Percentiles rank a stretch among this genome's conserved stretches.
Conservation (phyloP, 139 green algal genomes). For the Chlorella sp. region DNA sequence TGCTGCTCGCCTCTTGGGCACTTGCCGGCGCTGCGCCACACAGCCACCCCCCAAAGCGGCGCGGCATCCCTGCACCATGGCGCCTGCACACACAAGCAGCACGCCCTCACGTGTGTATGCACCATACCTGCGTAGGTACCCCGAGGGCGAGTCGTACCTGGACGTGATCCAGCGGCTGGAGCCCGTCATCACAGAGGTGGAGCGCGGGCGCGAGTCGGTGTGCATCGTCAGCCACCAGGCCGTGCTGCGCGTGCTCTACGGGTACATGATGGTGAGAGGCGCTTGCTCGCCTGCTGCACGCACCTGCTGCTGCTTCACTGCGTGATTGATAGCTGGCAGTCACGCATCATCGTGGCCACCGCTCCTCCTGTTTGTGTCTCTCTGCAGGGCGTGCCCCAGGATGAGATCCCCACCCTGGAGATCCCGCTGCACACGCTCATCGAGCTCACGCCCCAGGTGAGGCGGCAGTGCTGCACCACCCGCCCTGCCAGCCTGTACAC, state of each 20-base stretch:
- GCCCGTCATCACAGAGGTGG: conserved; percentile 88
- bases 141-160: conserved; percentile 83
- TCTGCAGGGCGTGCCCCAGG: conserved; percentile 7
- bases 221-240: conserved; percentile 75
- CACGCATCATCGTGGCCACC: background rate
- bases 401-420: conserved; percentile 65
- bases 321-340: background rate
- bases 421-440: conserved; percentile 91
- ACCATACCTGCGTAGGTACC: conserved; percentile 78
- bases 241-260: conserved; percentile 79
- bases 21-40: too few relatives aligned
- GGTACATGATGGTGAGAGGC: conserved; percentile 61
- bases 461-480: too few relatives aligned
- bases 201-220: conserved; percentile 77
- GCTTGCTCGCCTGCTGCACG: background rate
- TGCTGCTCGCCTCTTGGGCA: too few relatives aligned
- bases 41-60: too few relatives aligned
- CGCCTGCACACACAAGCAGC: too few relatives aligned
- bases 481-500: too few relatives aligned
- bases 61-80: too few relatives aligned
- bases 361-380: background rate
- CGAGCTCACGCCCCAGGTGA: conserved; percentile 82
- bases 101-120: too few relatives aligned
- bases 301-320: background rate
- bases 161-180: conserved; percentile 86